Percentiles rank a stretch among this genome's conserved stretches.
Conservation (phyloP, 164 flowering plant species). For the Stephania yunnanensis region DNA sequence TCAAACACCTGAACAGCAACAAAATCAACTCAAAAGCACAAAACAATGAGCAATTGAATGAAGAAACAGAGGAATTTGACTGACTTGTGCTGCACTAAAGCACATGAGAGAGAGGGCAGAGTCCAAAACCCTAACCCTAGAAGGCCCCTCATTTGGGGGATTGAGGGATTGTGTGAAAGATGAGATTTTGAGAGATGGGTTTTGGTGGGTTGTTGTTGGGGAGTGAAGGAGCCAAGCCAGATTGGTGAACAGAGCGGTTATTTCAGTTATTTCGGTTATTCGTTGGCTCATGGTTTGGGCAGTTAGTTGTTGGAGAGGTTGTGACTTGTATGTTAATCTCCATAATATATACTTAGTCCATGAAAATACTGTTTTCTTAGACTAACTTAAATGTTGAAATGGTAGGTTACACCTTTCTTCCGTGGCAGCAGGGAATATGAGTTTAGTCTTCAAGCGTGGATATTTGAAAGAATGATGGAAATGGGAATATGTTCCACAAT, state of each 20-base stretch:
- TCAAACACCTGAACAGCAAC: conserved; percentile 37
- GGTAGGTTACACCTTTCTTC: no score
- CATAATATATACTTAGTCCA: no score
- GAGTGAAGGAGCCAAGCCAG: conserved; percentile 40
- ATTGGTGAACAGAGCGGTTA: conserved; percentile 38
- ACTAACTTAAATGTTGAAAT: no score
- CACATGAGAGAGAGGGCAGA: conserved; percentile 65
- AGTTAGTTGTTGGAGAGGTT: not conserved
- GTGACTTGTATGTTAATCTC: no score
- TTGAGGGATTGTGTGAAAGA: conserved; percentile 48
- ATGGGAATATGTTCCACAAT: no score
- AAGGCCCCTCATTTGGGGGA: conserved; percentile 15
- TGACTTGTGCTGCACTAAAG: conserved; percentile 53
- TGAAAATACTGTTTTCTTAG: no score
- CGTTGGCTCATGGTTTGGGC: not conserved
- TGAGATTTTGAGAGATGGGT: conserved; percentile 26
- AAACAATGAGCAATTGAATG: not conserved
- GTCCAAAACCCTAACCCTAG: conserved; percentile 57
- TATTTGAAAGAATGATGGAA: no score
- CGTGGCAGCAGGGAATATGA: no score
- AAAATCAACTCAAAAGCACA: not conserved
- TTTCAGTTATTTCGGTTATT: conserved; percentile 28
- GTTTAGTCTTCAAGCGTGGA: no score
- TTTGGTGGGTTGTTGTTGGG: conserved; percentile 6
- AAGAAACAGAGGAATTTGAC: not conserved